Base-by-base conservation (phyloP, 768 basidiomycete genomes). In the Cyathus striatus region DNA sequence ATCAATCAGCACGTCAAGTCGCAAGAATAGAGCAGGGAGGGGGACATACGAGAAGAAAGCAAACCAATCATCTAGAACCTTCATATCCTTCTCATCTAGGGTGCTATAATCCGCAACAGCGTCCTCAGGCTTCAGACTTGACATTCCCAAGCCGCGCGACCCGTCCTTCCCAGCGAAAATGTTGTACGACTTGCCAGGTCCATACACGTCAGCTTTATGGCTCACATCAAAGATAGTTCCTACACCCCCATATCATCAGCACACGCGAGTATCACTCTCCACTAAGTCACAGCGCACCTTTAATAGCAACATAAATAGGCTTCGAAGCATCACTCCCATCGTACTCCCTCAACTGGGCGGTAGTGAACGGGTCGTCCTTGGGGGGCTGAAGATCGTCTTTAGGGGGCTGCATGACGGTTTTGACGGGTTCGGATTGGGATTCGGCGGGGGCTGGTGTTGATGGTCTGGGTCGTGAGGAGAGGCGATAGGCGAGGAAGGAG, bases 111-210 rank as follows among this genome's bases (percentile, higher is more conserved):
- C 93, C 10, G 91, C 66, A 1, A 92, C 73, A 7, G 94, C 95
- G 56, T 98, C 83, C 61, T 91, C 86, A 3, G 70, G 64, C 42
- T 90, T 88, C 52, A 96, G 66, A 53, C 89, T 93, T 40, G 90
- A 92, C 80, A 83, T 83, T 33, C 92, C 95, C 5, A 99, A 70
- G 0, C 86, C 95, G 49, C 73, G 80, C 6, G 90, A 94, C 0
- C 83, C 95, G 56, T 99, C 95, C 65, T 89, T 95, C 35, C 93
- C 95, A 23, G 93, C 90, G 60, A 98, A 97, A 17, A 95, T 64
- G 50, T 79, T 75, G 63, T 93, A 91, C 3, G 85, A 80, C 20
- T 71, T 69, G 2, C 89, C 90, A 2, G 76, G 70, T 2, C 95
- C 95, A 54, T 99, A 99, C 51, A 93, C 86, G 47, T 96, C 92